phyloP scores from a whole-genome alignment of 1,284 basidiomycete genomes.

The Mrakiaceae sp. region DNA sequence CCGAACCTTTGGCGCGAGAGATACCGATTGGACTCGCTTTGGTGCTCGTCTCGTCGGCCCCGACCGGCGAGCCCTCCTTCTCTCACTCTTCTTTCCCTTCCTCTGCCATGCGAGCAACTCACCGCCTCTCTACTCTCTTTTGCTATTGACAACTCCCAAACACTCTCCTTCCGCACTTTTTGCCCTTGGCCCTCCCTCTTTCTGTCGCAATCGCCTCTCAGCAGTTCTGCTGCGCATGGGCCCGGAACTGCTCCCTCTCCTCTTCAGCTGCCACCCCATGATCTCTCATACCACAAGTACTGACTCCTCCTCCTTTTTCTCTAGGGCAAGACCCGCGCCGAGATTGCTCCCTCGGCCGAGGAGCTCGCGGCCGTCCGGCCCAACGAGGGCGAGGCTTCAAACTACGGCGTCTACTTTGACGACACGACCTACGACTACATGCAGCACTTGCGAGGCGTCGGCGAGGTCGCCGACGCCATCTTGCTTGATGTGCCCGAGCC shows the following conservation, averaged over 20 bases:
- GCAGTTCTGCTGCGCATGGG: no score
- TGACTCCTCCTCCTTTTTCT: constrained; percentile 11
- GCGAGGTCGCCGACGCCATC: constrained; percentile 31
- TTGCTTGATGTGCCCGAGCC: background rate
- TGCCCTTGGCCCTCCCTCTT: no score
- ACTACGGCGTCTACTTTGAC: constrained; percentile 90
- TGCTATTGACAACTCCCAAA: background rate
- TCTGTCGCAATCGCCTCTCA: no score
- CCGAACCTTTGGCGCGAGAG: no score
- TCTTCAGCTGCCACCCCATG: background rate
- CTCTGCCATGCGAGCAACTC: background rate
- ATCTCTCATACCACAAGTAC: background rate
- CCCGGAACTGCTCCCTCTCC: background rate
- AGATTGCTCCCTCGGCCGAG: constrained; percentile 36
- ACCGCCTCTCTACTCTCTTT: constrained; percentile 2
- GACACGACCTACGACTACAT: constrained; percentile 99
- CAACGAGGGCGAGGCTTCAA: constrained; percentile 67
- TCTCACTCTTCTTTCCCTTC: constrained; percentile 14
- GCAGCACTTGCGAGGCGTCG: constrained; percentile 79
- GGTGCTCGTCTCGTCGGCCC: no score
- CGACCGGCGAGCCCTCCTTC: no score
- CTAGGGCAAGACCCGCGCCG: constrained; percentile 64
- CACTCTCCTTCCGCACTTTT: no score
- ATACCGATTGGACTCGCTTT: no score
- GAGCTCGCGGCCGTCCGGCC: constrained; percentile 27